Evolutionary conservation across 129 eudicot species (phyloP).

Genomic region (Erigeron canadensis): DNA sequence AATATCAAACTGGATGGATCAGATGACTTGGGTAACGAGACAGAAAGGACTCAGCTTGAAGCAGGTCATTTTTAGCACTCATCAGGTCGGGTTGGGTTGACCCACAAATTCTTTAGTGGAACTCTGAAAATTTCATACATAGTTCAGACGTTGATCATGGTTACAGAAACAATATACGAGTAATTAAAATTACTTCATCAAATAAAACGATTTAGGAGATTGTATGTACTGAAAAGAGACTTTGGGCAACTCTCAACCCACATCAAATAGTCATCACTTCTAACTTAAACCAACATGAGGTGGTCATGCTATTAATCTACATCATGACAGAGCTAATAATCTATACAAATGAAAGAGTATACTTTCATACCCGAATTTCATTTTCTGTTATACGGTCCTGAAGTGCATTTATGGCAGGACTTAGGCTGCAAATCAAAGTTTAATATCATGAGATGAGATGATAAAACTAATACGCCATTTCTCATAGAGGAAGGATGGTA

Average conservation of each 20-base stretch:
- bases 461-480: constrained; percentile 6
- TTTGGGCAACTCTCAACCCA: neutral
- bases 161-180: neutral
- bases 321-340: neutral
- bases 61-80: too few relatives aligned
- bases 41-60: neutral
- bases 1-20: neutral
- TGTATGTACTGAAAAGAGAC: neutral
- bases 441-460: neutral
- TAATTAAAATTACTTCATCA: neutral
- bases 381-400: constrained; percentile 85
- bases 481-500: neutral
- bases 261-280: too few relatives aligned
- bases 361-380: constrained; percentile 70
- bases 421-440: constrained; percentile 59
- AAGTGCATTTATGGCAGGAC: constrained; percentile 83
- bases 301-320: neutral
- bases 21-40: neutral
- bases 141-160: neutral
- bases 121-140: neutral
- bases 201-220: neutral
- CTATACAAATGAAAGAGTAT: constrained; percentile 10
- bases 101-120: neutral
- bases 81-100: neutral
- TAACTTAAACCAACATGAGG: too few relatives aligned